Evolutionary conservation across 2,329 filamentous ascomycete genomes (phyloP).

Genomic region (Rhinocladiella mackenziei): DNA sequence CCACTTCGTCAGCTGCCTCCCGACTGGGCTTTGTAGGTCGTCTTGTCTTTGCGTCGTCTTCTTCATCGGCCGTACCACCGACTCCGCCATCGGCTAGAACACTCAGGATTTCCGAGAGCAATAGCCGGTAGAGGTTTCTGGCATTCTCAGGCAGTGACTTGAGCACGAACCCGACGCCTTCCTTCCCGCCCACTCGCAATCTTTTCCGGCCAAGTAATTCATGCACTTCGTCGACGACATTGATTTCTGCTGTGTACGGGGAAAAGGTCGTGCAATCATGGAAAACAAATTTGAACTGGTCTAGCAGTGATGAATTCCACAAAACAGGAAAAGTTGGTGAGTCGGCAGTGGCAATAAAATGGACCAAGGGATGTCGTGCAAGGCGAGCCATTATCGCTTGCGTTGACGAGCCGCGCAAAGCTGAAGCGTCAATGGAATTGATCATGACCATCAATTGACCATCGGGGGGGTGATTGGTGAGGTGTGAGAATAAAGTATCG

Average conservation of each 20-base stretch:
- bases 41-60: conserved; percentile 18
- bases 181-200: conserved; percentile 76
- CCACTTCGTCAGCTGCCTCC: conserved; percentile 45
- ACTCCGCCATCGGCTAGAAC: conserved; percentile 53
- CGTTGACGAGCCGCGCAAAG: conserved; percentile 65
- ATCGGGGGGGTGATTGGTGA: conserved; percentile 48
- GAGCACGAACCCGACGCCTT: conserved; percentile 87
- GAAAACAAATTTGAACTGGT: conserved; percentile 79
- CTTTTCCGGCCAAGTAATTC: conserved; percentile 77
- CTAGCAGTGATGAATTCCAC: conserved; percentile 83
- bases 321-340: conserved; percentile 81
- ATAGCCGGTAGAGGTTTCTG: conserved; percentile 74
- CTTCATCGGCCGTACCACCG: conserved; percentile 5
- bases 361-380: conserved; percentile 67
- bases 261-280: conserved; percentile 92
- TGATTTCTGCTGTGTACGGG: conserved; percentile 67
- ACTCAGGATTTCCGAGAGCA: conserved; percentile 79
- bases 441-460: conserved; percentile 64
- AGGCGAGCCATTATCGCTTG: conserved; percentile 74
- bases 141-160: conserved; percentile 90
- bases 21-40: neutral
- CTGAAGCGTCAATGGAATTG: conserved; percentile 78
- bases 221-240: conserved; percentile 86
- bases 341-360: conserved; percentile 75
- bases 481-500: conserved; percentile 59